Base-by-base conservation (phyloP, 352 stramenopile genomes). In the Phytophthora foliorum region DNA sequence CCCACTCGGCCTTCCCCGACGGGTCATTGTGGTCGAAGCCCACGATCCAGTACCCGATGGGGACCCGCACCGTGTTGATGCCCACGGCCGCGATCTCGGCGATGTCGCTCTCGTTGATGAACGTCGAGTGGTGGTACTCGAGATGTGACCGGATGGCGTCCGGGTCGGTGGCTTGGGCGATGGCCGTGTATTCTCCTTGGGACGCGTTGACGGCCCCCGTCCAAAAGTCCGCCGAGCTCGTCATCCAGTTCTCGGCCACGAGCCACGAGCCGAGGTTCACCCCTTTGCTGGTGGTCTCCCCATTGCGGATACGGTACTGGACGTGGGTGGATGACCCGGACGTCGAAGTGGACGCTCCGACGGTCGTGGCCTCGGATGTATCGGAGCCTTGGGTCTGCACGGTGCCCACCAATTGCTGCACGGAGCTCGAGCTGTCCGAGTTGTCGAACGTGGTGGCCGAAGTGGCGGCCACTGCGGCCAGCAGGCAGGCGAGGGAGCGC, bases 201-300 rank as follows among this genome's bases (percentile, higher is more conserved):
- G 39, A 64, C 14, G 74, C 73, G 27, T 85, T 75, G 22, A 16
- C 60, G 27, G 38, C 53, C 50, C 57, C 90, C 64, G 19, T 75
- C 82, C 84, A 94, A 41, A 93, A 78, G 31, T 89, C 74, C 8
- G 82, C 73, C 0, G 69, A 63, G 19, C 29, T 70, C 10, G 84
- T 91, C 88, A 95, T 95, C 86, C 88, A 95, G 58, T 91, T 41
- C 71, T 95, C 88, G 10, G 78, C 78, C 21, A 94, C 86, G 31
- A 94, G 82, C 86, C 88, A 95, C 19, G 77, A 78, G 19, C 88
- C 88, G 31, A 95, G 74, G 62, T 93, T 93, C 34, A 94, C 88
- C 22, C 83, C 88, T 50, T 81, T 81, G 54, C 74, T 85, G 16
- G 57, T 72, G 4, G 77, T 75, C 11, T 63, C 54, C 2, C 86